A percentile compares a stretch with the other conserved stretches of the same genome.
These are phyloP conservation scores for Aspergillus amoenus DNA, from an alignment of 2,329 filamentous ascomycete species.

Conservation along the genomic window DNA sequence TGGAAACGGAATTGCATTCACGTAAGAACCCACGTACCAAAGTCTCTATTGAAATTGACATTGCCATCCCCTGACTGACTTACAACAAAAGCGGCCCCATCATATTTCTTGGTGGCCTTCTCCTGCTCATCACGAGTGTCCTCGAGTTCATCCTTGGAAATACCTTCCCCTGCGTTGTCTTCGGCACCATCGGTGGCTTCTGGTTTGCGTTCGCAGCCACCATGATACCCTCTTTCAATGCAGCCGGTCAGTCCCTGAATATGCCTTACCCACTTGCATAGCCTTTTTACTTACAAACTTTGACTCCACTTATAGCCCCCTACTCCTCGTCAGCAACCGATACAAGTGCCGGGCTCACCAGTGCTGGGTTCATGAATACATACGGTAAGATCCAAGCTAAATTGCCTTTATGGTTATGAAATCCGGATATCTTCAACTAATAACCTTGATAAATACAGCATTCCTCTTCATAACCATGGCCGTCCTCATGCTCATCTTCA, in stretches of 20 bases:
- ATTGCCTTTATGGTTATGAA: too few relatives aligned
- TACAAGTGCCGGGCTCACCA: conserved; percentile 24
- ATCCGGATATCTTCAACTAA: not conserved
- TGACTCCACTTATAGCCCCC: conserved; percentile 13
- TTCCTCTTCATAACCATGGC: conserved; percentile 69
- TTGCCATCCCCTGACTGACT: not conserved
- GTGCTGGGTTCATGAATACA: conserved; percentile 24
- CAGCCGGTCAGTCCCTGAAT: conserved; percentile 44
- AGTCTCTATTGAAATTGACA: too few relatives aligned
- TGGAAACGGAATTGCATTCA: conserved; percentile 26
- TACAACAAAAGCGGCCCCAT: conserved; percentile 43
- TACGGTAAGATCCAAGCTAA: conserved; percentile 17
- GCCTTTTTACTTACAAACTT: not conserved
- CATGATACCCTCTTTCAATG: conserved; percentile 54
- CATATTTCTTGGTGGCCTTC: conserved; percentile 55
- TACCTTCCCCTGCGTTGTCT: conserved; percentile 60
- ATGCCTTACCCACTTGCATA: too few relatives aligned
- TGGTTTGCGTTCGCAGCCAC: conserved; percentile 59
- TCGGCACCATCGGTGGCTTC: conserved; percentile 55
- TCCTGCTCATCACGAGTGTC: conserved; percentile 53
- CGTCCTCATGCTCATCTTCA: conserved; percentile 64
- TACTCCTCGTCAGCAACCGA: conserved; percentile 27
- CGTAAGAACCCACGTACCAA: conserved; percentile 12
- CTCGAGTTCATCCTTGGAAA: conserved; percentile 60
- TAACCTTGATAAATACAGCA: conserved; percentile 11